Conservation (phyloP, 805 yeast species). For the Huiozyma sinensis region DNA sequence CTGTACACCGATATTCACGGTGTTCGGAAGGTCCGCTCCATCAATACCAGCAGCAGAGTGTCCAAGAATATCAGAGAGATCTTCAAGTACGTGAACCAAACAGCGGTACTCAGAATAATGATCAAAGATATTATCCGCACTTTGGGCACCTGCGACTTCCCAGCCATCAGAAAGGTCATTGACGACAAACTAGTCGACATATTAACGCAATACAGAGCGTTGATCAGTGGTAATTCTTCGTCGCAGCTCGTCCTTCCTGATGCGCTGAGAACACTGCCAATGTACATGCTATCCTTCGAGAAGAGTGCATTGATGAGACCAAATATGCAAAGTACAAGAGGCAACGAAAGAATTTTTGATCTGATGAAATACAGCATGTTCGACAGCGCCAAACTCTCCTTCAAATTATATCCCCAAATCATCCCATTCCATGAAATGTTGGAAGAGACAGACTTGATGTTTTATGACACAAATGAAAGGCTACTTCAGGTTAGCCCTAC, state of each 20-base stretch:
- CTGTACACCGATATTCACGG: conserved; percentile 76
- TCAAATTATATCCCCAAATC: conserved; percentile 70
- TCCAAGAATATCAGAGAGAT: conserved; percentile 63
- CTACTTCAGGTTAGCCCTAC: conserved; percentile 27
- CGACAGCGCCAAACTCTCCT: conserved; percentile 42
- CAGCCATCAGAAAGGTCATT: conserved; percentile 42
- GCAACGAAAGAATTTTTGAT: conserved; percentile 55
- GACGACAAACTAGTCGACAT: conserved; percentile 44
- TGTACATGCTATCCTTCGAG: conserved; percentile 55
- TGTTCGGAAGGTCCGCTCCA: conserved; percentile 71
- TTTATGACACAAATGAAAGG: conserved; percentile 32
- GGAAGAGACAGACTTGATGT: conserved; percentile 43
- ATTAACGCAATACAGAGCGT: conserved; percentile 45
- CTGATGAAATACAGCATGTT: conserved; percentile 36
- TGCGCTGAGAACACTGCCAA: conserved; percentile 59
- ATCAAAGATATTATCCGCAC: conserved; percentile 38
- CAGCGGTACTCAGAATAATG: conserved; percentile 43
- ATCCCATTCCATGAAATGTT: conserved; percentile 57
- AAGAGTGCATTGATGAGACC: conserved; percentile 53
- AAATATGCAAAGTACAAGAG: conserved; percentile 29
- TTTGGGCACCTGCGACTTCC: conserved; percentile 34
- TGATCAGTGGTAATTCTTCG: conserved; percentile 32
- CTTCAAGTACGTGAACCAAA: conserved; percentile 73
- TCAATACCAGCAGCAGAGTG: conserved; percentile 73
- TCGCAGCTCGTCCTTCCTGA: conserved; percentile 70